Percentiles rank a stretch among this genome's conserved stretches.
phyloP scores from a whole-genome alignment of 1,284 basidiomycete genomes.

The Austroboletus niveus region DNA sequence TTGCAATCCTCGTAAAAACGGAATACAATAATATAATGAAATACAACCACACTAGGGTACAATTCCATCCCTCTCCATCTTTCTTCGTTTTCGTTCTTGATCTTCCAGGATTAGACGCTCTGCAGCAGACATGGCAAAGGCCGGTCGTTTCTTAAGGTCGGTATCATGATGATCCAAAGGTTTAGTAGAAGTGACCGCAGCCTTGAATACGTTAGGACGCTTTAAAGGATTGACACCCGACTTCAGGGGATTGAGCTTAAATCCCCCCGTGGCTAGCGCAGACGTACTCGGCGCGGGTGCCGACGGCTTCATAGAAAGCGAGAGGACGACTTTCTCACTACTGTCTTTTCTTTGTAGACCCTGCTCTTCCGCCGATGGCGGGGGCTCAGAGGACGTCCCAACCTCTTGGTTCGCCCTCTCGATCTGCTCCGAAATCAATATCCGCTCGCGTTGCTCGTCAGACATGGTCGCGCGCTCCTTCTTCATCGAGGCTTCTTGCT shows the following conservation, averaged over 20 bases:
- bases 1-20: too few relatives aligned
- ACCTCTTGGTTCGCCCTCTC: slow-evolving; percentile 70
- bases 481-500: slow-evolving; percentile 87
- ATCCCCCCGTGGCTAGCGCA: slow-evolving; percentile 24
- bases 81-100: slow-evolving; percentile 75
- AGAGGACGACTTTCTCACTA: slow-evolving; percentile 70
- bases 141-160: slow-evolving; percentile 50
- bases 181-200: slow-evolving; percentile 32
- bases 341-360: slow-evolving; percentile 75
- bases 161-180: slow-evolving; percentile 29
- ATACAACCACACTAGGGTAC: slow-evolving; percentile 16
- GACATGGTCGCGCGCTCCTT: slow-evolving; percentile 90
- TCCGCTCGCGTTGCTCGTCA: slow-evolving; percentile 92
- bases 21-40: slow-evolving; percentile 1
- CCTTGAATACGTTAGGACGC: slow-evolving; percentile 76
- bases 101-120: slow-evolving; percentile 86
- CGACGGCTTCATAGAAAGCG: slow-evolving; percentile 56
- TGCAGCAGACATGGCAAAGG: slow-evolving; percentile 71
- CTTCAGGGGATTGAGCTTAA: slow-evolving; percentile 65
- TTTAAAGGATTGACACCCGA: slow-evolving; percentile 52
- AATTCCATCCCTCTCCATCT: slow-evolving; percentile 57
- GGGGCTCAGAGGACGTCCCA: slow-evolving; percentile 35
- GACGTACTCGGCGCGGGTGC: slow-evolving; percentile 30
- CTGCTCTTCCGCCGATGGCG: slow-evolving; percentile 47
- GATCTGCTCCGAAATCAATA: slow-evolving; percentile 92